Evolutionary conservation across 2,329 filamentous ascomycete genomes (phyloP), one percentile per base, ranked within the genome.

Genomic region (Trichoderma semiorbis): DNA sequence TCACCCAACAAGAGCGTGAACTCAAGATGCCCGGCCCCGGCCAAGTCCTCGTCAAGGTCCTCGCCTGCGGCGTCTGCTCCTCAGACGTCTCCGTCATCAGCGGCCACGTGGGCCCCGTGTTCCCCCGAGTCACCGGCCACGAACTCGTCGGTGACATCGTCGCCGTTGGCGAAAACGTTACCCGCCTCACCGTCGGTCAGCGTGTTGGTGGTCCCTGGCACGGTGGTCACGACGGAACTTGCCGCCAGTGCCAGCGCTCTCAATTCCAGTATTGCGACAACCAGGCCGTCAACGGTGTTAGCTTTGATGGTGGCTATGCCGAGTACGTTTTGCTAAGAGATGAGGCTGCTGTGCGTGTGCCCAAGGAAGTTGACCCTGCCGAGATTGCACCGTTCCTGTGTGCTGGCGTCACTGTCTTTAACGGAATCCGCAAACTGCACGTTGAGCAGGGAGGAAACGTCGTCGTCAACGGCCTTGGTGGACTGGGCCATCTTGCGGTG

Each of bases 401-500:
- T 78, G 90, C 89, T 0, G 89, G 89, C 14, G 86, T 90, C 16
- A 91, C 88, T 11, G 87, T 89, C 5, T 90, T 89, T 80, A 90
- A 90, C 78, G 80, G 82, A n/a, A 85, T 90, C 64, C 85, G 88
- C 73, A 87, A 88, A 79, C 82, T 87, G 74, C 78, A 83, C 30
- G 81, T 89, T 55, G 82, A 85, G 75, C 84, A 86, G 70, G 88
- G 88, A 12, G 83, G 80, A 24, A 72, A 85, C 0, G 85, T 90
- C 0, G 88, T 86, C 16, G 78, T 90, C 24, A 89, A 95, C 73
- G 93, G 92, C 14, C 84, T 95, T 2, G 90, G 94, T 63, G 93
- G 93, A 2, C 85, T 95, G 0, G 93, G 93, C 1, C 93, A 95
- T 79, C 80, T 95, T 30, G 93, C 91, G 0, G 90, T 95, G 28